phyloP scores from a whole-genome alignment of 495 filamentous ascomycete species.

The Aspergillus avenaceus region DNA sequence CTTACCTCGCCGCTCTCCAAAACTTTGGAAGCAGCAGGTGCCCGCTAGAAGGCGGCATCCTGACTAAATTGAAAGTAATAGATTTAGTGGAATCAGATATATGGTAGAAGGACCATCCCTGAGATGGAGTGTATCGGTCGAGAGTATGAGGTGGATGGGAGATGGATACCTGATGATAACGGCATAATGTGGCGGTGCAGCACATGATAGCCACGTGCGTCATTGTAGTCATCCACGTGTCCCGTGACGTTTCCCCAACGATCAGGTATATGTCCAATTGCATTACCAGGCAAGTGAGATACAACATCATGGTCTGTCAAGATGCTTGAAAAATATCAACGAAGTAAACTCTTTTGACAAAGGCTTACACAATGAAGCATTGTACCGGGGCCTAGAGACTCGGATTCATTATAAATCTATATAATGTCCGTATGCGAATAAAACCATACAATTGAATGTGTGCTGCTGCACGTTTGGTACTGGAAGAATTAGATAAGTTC shows the following conservation, averaged over 20 bases:
- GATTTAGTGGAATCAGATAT: background rate
- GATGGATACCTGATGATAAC: constrained; percentile 30
- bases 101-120: constrained; percentile 13
- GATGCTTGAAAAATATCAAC: too few relatives aligned
- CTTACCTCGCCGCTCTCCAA: constrained; percentile 61
- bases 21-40: constrained; percentile 69
- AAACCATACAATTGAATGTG: too few relatives aligned
- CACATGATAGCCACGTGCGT: constrained; percentile 20
- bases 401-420: too few relatives aligned
- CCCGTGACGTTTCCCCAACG: background rate
- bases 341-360: too few relatives aligned
- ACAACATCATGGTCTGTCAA: too few relatives aligned
- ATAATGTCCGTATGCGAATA: too few relatives aligned
- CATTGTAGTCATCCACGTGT: constrained; percentile 4
- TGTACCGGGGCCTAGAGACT: too few relatives aligned
- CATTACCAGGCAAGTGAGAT: too few relatives aligned
- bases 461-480: too few relatives aligned
- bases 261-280: too few relatives aligned
- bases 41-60: constrained; percentile 64
- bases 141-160: constrained; percentile 16
- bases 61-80: constrained; percentile 22
- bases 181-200: constrained; percentile 27
- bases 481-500: too few relatives aligned
- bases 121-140: constrained; percentile 16
- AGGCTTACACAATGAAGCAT: too few relatives aligned